These are phyloP conservation scores for Veloboletus limbatus DNA, from an alignment of 1,284 basidiomycete genomes.

Conservation along the genomic window DNA sequence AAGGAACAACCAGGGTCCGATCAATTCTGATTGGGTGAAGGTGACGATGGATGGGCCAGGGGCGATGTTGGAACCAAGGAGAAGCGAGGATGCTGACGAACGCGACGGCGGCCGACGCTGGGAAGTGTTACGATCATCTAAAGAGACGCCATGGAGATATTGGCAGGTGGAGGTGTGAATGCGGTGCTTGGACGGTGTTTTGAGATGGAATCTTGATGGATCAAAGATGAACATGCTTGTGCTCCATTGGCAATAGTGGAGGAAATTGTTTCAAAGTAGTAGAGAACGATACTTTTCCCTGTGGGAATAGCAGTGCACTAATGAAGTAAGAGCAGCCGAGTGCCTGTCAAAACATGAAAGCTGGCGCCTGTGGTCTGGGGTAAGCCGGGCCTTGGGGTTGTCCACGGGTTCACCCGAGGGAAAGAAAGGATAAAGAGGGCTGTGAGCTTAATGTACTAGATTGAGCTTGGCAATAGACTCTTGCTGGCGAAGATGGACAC, in stretches of 20 bases:
- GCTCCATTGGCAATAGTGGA: background rate
- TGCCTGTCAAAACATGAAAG: background rate
- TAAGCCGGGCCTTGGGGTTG: too few species aligned
- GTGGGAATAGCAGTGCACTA: background rate
- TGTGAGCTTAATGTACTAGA: background rate
- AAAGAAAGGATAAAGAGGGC: constrained; percentile 2
- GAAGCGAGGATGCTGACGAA: background rate
- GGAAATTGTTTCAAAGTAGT: background rate
- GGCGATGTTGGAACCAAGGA: constrained; percentile 1
- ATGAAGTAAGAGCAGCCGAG: background rate
- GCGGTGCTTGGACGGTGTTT: background rate
- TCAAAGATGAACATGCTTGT: background rate
- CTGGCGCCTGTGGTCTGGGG: constrained; percentile 18
- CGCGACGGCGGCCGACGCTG: constrained; percentile 2
- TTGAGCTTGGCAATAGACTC: background rate
- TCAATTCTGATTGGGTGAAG: constrained; percentile 36
- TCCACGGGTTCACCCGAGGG: constrained; percentile 3
- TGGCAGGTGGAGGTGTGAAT: background rate
- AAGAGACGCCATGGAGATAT: constrained; percentile 7
- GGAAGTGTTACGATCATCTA: constrained; percentile 11
- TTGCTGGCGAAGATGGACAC: background rate
- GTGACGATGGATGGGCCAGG: constrained; percentile 24
- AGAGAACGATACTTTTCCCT: background rate
- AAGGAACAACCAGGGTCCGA: constrained; percentile 24
- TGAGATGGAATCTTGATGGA: background rate